These are phyloP conservation scores for Aspergillus nomiae DNA, from an alignment of 2,329 filamentous ascomycete species.

Conservation along the genomic window DNA sequence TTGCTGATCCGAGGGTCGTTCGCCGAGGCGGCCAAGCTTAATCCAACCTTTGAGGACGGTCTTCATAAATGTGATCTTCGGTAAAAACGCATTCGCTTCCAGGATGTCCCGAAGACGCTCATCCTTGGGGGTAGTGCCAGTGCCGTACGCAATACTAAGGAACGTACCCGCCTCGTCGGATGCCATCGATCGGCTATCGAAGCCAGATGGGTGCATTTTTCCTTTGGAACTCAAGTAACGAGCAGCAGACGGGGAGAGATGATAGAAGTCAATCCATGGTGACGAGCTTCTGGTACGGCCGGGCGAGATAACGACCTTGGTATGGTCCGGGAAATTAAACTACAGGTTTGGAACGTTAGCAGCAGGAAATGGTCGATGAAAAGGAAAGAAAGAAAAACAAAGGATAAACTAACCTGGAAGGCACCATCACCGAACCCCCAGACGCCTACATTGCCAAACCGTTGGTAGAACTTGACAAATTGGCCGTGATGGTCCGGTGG, in stretches of 20 bases:
- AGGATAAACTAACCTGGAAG: constrained; percentile 40
- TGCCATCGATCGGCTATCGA: constrained; percentile 44
- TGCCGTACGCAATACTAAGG: constrained; percentile 41
- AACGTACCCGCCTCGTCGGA: constrained; percentile 46
- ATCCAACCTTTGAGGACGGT: constrained; percentile 46
- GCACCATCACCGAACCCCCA: constrained; percentile 54
- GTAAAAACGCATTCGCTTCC: constrained; percentile 46
- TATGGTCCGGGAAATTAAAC: constrained; percentile 57
- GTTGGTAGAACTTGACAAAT: constrained; percentile 54
- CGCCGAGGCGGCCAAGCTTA: constrained; percentile 40
- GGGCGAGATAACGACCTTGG: constrained; percentile 51
- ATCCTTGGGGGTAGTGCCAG: constrained; percentile 34
- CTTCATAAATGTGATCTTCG: constrained; percentile 46
- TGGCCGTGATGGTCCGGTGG: constrained; percentile 33
- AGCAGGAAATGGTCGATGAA: background rate
- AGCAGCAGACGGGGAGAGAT: constrained; percentile 49
- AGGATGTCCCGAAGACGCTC: constrained; percentile 45
- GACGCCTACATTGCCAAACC: constrained; percentile 55
- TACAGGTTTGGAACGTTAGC: constrained; percentile 12
- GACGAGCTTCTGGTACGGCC: constrained; percentile 41
- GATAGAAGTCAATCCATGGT: constrained; percentile 52
- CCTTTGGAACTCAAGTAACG: constrained; percentile 44
- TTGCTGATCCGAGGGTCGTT: constrained; percentile 24
- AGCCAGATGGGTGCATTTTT: constrained; percentile 46
- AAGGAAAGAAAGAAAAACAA: background rate